These are phyloP conservation scores for Casuarina cunninghamiana DNA, from an alignment of 306 rosid genomes.

Conservation along the genomic window DNA sequence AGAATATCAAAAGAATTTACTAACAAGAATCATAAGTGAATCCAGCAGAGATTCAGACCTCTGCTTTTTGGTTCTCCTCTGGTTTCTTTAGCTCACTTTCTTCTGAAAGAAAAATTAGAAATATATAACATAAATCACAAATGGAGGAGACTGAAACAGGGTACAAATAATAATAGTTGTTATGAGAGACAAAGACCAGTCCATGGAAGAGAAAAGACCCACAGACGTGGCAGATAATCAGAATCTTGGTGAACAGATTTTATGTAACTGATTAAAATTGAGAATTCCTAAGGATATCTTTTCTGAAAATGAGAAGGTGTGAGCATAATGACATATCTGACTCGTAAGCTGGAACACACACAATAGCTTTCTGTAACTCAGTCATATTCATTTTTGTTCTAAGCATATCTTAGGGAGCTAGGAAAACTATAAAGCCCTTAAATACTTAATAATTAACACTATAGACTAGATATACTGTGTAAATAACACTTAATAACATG, in stretches of 20 bases:
- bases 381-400: background rate
- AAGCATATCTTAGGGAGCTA: background rate
- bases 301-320: background rate
- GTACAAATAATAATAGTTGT: background rate
- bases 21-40: conserved; percentile 26
- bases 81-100: conserved; percentile 46
- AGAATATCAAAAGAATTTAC: conserved; percentile 18
- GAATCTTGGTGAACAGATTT: background rate
- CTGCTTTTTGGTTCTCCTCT: conserved; percentile 42
- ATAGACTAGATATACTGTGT: background rate
- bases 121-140: conserved; percentile 8
- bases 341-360: background rate
- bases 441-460: background rate
- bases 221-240: background rate
- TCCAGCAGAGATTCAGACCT: conserved; percentile 57
- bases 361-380: background rate
- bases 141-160: background rate
- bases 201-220: background rate
- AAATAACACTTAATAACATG: background rate
- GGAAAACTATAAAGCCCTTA: background rate
- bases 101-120: conserved; percentile 41
- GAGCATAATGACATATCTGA: background rate
- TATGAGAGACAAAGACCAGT: background rate
- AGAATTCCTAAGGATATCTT: background rate
- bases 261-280: background rate